Evolutionary conservation across 176 grass and related monocot species (phyloP).

Genomic region (Rhynchospora breviuscula): DNA sequence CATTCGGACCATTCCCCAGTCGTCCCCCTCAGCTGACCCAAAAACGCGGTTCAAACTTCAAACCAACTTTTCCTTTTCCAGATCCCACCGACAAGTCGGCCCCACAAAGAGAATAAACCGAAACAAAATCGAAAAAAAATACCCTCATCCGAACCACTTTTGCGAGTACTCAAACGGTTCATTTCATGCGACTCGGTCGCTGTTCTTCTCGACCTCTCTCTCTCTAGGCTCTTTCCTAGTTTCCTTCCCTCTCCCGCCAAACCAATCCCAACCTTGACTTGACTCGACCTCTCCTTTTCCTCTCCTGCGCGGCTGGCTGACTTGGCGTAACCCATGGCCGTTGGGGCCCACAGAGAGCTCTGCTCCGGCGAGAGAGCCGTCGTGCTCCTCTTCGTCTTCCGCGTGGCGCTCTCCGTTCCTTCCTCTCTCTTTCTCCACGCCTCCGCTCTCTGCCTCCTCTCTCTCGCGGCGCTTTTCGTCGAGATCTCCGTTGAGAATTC

Average conservation of each 20-base stretch:
- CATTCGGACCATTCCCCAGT: background rate
- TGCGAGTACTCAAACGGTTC: background rate
- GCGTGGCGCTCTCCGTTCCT: slow-evolving; percentile 58
- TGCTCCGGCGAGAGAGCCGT: slow-evolving; percentile 70
- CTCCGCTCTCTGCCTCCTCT: slow-evolving; percentile 36
- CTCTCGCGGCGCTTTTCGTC: slow-evolving; percentile 39
- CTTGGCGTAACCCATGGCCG: slow-evolving; percentile 3
- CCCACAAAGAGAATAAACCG: background rate
- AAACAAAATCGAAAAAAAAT: background rate
- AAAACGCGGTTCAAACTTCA: slow-evolving; percentile 6
- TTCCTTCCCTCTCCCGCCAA: background rate
- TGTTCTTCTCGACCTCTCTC: background rate
- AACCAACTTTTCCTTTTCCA: background rate
- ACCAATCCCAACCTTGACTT: background rate
- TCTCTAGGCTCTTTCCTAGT: background rate
- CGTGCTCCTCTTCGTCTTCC: slow-evolving; percentile 72
- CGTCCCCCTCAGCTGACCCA: background rate
- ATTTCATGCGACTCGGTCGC: background rate
- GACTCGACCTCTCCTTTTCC: background rate
- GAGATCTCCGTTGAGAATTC: slow-evolving; percentile 57
- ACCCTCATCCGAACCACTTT: background rate
- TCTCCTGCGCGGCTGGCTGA: background rate
- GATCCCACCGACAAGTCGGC: background rate
- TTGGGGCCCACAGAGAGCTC: slow-evolving; percentile 10
- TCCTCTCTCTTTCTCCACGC: slow-evolving; percentile 36